Evolutionary conservation across 2,329 filamentous ascomycete species (phyloP).

Genomic region (Sporothrix mexicana): DNA sequence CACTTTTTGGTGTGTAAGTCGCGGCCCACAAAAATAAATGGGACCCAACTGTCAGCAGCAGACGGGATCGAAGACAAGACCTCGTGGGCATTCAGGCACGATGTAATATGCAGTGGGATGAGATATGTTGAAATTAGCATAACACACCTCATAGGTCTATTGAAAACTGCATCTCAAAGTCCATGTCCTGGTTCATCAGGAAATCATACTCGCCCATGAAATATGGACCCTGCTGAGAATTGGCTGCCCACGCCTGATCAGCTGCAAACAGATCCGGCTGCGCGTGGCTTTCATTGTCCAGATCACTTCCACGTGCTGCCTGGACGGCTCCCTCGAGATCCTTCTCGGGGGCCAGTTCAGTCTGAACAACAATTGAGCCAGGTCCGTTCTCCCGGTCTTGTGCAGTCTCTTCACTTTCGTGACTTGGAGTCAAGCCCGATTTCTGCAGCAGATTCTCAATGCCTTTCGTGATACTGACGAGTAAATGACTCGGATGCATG

Average conservation of each 20-base stretch:
- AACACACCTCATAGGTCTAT: neutral
- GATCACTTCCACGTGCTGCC: neutral
- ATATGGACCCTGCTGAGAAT: constrained; percentile 21
- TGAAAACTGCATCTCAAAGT: constrained; percentile 24
- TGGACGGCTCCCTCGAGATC: neutral
- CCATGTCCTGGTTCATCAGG: constrained; percentile 30
- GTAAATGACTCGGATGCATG: constrained; percentile 39
- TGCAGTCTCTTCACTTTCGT: neutral
- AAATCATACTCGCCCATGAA: constrained; percentile 32
- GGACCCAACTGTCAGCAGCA: neutral
- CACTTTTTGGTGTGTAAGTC: constrained; percentile 15
- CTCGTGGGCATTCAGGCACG: neutral
- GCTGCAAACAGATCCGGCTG: neutral
- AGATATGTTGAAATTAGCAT: neutral
- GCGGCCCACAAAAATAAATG: neutral
- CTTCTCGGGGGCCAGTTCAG: too few species aligned
- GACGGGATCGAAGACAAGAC: neutral
- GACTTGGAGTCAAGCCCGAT: neutral
- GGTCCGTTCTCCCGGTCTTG: neutral
- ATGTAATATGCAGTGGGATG: neutral
- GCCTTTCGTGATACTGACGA: constrained; percentile 30
- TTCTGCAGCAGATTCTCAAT: constrained; percentile 28
- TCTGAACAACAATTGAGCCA: neutral
- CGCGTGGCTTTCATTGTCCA: too few species aligned
- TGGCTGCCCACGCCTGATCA: neutral